These are phyloP conservation scores for Didymella exigua DNA, from an alignment of 2,329 filamentous ascomycete genomes.

Conservation along the genomic window DNA sequence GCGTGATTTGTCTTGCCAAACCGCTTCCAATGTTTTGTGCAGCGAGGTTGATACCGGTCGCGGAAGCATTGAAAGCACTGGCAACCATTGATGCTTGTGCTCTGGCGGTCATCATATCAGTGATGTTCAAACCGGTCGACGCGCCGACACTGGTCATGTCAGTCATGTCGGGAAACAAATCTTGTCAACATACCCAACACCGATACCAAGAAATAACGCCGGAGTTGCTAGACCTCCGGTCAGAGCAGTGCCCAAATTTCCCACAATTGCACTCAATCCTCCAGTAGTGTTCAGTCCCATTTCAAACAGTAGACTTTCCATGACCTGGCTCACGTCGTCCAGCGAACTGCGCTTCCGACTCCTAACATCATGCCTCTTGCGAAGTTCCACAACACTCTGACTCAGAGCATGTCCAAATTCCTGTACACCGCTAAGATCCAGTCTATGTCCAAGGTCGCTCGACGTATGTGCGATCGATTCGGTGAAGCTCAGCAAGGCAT, in stretches of 20 bases:
- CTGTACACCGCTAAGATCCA: conserved; percentile 18
- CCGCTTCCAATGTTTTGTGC: conserved; percentile 37
- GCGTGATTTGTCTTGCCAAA: conserved; percentile 28
- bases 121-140: conserved; percentile 34
- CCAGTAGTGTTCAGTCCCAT: conserved; percentile 16
- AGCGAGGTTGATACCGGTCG: conserved; percentile 33
- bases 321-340: conserved; percentile 15
- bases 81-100: conserved; percentile 29
- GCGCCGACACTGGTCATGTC: conserved; percentile 31
- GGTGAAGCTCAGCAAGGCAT: conserved; percentile 30
- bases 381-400: conserved; percentile 20
- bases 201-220: conserved; percentile 39
- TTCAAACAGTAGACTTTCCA: conserved; percentile 12
- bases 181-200: conserved; percentile 29
- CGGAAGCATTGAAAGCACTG: conserved; percentile 23
- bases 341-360: conserved; percentile 16
- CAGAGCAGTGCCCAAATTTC: conserved; percentile 19
- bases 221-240: conserved; percentile 28
- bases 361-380: conserved; percentile 4
- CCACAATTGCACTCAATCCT: conserved; percentile 20
- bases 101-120: conserved; percentile 22
- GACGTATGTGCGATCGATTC: conserved; percentile 31
- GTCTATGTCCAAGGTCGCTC: conserved; percentile 23
- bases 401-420: conserved; percentile 27
- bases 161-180: neutral